phyloP scores from a whole-genome alignment of 2,329 filamentous ascomycete species.

The Polychaeton citri region DNA sequence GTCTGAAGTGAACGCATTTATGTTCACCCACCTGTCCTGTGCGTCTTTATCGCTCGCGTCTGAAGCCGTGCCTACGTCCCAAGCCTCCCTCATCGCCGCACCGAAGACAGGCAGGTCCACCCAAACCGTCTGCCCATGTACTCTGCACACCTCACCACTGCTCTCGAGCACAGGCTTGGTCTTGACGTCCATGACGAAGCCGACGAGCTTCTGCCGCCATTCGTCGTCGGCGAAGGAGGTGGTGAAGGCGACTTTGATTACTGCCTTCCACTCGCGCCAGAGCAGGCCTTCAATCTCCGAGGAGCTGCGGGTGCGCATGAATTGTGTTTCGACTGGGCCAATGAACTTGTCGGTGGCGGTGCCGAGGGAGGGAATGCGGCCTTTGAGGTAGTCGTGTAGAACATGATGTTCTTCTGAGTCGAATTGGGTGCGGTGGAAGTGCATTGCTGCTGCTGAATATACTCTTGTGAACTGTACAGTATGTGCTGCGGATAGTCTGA shows the following conservation, averaged over 20 bases:
- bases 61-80: constrained; percentile 13
- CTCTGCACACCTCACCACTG: constrained; percentile 8
- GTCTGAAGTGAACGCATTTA: constrained; percentile 17
- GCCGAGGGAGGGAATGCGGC: background rate
- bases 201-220: constrained; percentile 8
- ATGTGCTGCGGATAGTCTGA: too few relatives aligned
- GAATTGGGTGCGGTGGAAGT: background rate
- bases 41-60: constrained; percentile 6
- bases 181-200: constrained; percentile 10
- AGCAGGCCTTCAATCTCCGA: constrained; percentile 11
- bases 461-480: too few relatives aligned
- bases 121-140: constrained; percentile 15
- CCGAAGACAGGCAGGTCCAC: constrained; percentile 17
- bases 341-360: constrained; percentile 6
- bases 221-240: constrained; percentile 3
- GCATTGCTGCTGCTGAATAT: too few relatives aligned
- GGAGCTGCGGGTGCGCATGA: constrained; percentile 5
- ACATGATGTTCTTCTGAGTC: background rate
- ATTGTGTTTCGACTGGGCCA: constrained; percentile 10
- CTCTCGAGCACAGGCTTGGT: constrained; percentile 7
- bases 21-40: constrained; percentile 14
- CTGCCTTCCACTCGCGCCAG: constrained; percentile 10
- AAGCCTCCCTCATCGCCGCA: constrained; percentile 17
- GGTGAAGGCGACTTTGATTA: constrained; percentile 10
- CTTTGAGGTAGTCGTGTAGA: background rate